Evolutionary conservation across 2,329 filamentous ascomycete species (phyloP).

Genomic region (Cryphonectria japonica): DNA sequence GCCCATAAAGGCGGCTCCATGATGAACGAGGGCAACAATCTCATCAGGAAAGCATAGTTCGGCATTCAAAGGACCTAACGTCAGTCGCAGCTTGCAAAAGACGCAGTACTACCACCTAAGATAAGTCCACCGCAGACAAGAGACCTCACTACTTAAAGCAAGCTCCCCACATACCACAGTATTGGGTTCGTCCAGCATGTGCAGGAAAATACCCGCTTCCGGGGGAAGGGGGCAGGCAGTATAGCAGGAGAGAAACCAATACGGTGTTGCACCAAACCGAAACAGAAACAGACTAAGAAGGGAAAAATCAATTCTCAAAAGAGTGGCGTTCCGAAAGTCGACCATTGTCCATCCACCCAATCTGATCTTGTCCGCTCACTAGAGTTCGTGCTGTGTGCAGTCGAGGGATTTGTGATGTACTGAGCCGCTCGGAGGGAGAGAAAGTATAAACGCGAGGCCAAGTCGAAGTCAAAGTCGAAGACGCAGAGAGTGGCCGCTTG

Average conservation of each 20-base stretch:
- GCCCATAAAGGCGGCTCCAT: background rate
- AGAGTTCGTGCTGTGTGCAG: constrained; percentile 11
- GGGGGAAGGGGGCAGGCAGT: background rate
- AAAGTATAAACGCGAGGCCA: constrained; percentile 3
- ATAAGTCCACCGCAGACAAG: constrained; percentile 5
- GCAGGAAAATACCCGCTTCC: background rate
- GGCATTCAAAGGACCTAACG: constrained; percentile 15
- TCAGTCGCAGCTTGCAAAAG: constrained; percentile 12
- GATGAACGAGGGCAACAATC: background rate
- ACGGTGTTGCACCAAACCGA: constrained; percentile 6
- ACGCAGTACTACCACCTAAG: background rate
- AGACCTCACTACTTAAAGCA: background rate
- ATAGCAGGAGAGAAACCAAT: background rate
- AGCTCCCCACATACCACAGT: background rate
- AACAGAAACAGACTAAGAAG: background rate
- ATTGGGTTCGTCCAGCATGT: background rate
- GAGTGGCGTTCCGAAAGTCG: constrained; percentile 20
- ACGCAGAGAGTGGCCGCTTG: constrained; percentile 7
- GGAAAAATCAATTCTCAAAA: background rate
- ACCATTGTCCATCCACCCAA: constrained; percentile 4
- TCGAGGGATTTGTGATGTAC: constrained; percentile 13
- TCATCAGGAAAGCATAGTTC: constrained; percentile 10
- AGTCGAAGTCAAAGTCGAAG: constrained; percentile 19
- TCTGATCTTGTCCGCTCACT: constrained; percentile 13
- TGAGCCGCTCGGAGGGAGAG: constrained; percentile 16